These are phyloP conservation scores for Volvox reticuliferus DNA, from an alignment of 139 green algal genomes.

Conservation along the genomic window DNA sequence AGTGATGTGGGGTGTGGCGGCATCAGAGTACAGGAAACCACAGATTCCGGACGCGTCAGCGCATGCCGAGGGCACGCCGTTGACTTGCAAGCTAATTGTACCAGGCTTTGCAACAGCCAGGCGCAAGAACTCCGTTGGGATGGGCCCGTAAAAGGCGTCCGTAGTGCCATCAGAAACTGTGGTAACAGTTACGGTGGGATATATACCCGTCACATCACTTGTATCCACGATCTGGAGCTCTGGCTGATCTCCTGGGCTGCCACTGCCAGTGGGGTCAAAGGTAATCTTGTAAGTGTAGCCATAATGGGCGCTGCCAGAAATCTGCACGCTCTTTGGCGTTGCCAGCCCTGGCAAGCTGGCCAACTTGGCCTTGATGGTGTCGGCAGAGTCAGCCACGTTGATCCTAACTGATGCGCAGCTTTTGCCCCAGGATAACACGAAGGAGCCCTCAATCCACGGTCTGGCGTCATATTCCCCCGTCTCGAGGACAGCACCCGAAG, in stretches of 20 bases:
- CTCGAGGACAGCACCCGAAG: background rate
- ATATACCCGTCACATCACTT: background rate
- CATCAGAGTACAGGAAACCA: slow-evolving; percentile 40
- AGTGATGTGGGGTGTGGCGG: slow-evolving; percentile 43
- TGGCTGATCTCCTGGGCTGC: slow-evolving; percentile 42
- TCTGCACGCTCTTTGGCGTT: background rate
- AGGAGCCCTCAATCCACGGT: background rate
- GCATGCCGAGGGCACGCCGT: slow-evolving; percentile 46
- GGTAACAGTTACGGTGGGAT: background rate
- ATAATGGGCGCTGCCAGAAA: background rate
- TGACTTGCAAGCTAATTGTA: slow-evolving; percentile 13
- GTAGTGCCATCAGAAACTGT: slow-evolving; percentile 16
- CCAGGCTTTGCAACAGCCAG: slow-evolving; percentile 17
- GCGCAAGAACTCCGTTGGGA: slow-evolving; percentile 50
- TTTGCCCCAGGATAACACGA: background rate
- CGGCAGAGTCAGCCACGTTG: background rate
- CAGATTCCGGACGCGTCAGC: slow-evolving; percentile 19
- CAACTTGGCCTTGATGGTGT: slow-evolving; percentile 1
- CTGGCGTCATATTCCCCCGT: background rate
- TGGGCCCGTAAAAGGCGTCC: slow-evolving; percentile 43
- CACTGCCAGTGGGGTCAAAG: slow-evolving; percentile 42
- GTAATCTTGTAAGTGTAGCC: slow-evolving; percentile 20
- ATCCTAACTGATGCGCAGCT: slow-evolving; percentile 11
- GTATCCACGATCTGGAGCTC: background rate
- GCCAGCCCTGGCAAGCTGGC: background rate